Percentiles rank a stretch among this genome's conserved stretches.
Conservation (phyloP, 305 asterid genomes). For the Fraxinus paxiana region DNA sequence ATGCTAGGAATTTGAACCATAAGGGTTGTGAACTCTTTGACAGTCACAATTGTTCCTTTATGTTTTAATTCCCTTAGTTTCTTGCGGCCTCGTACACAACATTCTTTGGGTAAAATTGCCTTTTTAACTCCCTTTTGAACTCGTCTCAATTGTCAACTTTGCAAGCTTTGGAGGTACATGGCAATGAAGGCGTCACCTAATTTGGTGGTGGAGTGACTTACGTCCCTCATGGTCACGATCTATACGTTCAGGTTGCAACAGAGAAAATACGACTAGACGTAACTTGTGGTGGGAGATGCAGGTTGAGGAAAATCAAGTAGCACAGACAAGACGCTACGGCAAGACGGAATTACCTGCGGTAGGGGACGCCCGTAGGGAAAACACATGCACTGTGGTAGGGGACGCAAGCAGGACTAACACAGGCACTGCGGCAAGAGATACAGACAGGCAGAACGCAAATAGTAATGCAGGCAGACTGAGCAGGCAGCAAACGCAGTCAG, state of each 20-base stretch:
- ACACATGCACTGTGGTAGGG: not conserved
- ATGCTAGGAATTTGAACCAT: not conserved
- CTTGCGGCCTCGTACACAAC: not conserved
- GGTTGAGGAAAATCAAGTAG: not conserved
- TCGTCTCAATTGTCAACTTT: not conserved
- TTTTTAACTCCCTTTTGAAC: not conserved
- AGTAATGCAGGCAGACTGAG: not conserved
- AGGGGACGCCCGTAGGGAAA: not conserved
- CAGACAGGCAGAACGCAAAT: not conserved
- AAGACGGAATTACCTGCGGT: not conserved
- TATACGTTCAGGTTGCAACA: not conserved
- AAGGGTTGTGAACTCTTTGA: not conserved
- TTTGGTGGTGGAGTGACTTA: not conserved
- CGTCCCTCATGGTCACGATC: not conserved
- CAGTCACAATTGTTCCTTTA: not conserved
- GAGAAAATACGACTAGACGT: not conserved
- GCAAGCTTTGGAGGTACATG: not conserved
- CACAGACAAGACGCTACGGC: not conserved
- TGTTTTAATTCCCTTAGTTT: not conserved
- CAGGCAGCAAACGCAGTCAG: too few relatives aligned
- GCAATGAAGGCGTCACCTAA: not conserved
- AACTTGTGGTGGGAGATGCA: not conserved
- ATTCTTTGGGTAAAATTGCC: not conserved
- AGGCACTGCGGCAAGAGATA: not conserved
- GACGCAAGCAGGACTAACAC: not conserved